These are phyloP conservation scores for Lichtheimia hyalospora DNA, from an alignment of 371 early-diverging fungal genomes.

Conservation along the genomic window DNA sequence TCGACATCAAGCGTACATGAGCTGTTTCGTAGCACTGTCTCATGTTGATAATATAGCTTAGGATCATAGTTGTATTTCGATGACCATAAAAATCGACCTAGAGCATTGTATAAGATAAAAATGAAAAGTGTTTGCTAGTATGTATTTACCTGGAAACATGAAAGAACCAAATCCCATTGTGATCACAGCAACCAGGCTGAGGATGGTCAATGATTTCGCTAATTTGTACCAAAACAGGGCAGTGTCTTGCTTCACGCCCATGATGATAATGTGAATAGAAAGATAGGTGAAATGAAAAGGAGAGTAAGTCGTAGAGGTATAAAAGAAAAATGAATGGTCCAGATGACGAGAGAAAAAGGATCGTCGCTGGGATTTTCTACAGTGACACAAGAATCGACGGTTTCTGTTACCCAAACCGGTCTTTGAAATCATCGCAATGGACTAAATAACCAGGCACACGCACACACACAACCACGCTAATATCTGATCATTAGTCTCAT, in stretches of 20 bases:
- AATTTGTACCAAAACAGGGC: slow-evolving; percentile 32
- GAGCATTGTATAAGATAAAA: neutral
- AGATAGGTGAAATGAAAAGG: slow-evolving; percentile 11
- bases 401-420: slow-evolving; percentile 9
- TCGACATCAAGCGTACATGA: slow-evolving; percentile 10
- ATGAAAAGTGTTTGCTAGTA: neutral
- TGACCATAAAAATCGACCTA: slow-evolving; percentile 5
- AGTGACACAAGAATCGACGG: neutral
- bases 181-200: slow-evolving; percentile 37
- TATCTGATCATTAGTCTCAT: too few species aligned
- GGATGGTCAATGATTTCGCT: slow-evolving; percentile 32
- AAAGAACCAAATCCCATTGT: slow-evolving; percentile 33
- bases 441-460: too few species aligned
- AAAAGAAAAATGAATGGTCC: too few species aligned
- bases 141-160: slow-evolving; percentile 29
- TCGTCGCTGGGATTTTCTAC: slow-evolving; percentile 12
- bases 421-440: neutral
- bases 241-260: slow-evolving; percentile 21
- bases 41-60: neutral
- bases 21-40: slow-evolving; percentile 2
- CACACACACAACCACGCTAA: too few species aligned
- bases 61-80: neutral
- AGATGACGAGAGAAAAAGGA: slow-evolving; percentile 10
- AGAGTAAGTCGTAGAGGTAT: slow-evolving; percentile 2
- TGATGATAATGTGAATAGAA: slow-evolving; percentile 6